Conservation (phyloP, 345 rosid genomes). For the Bruguiera sexangula region DNA sequence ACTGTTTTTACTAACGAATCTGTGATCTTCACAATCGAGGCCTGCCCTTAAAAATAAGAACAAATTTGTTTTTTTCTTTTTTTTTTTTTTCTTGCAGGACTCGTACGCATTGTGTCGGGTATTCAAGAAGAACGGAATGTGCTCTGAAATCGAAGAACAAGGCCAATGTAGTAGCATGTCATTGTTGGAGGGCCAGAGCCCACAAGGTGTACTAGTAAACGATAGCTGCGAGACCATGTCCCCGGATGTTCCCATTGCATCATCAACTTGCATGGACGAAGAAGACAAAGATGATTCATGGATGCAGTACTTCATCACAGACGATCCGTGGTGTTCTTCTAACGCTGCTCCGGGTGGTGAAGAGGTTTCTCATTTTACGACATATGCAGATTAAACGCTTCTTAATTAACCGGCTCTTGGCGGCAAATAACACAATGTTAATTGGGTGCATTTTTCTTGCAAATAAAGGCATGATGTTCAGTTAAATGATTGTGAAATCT, state of each 20-base stretch:
- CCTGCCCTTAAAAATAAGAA: background rate
- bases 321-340: conserved; percentile 78
- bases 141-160: conserved; percentile 63
- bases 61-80: background rate
- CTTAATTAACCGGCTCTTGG: background rate
- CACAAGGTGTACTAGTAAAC: conserved; percentile 15
- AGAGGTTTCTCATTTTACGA: conserved; percentile 9
- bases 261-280: conserved; percentile 51
- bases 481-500: background rate
- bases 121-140: conserved; percentile 86
- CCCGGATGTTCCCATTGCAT: conserved; percentile 57
- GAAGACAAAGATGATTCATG: conserved; percentile 92
- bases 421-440: background rate
- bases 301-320: conserved; percentile 91
- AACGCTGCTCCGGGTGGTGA: conserved; percentile 19
- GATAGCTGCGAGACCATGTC: conserved; percentile 60
- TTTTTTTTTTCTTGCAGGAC: conserved; percentile 40
- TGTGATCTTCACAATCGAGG: no score
- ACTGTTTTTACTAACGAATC: background rate
- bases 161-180: conserved; percentile 43
- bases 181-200: conserved; percentile 46
- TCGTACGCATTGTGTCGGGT: conserved; percentile 89
- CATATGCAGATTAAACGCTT: background rate
- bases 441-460: background rate
- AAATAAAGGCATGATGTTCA: conserved; percentile 2